Evolutionary conservation across 2,329 filamentous ascomycete species (phyloP).

Genomic region (Phyllosticta citrichinensis): DNA sequence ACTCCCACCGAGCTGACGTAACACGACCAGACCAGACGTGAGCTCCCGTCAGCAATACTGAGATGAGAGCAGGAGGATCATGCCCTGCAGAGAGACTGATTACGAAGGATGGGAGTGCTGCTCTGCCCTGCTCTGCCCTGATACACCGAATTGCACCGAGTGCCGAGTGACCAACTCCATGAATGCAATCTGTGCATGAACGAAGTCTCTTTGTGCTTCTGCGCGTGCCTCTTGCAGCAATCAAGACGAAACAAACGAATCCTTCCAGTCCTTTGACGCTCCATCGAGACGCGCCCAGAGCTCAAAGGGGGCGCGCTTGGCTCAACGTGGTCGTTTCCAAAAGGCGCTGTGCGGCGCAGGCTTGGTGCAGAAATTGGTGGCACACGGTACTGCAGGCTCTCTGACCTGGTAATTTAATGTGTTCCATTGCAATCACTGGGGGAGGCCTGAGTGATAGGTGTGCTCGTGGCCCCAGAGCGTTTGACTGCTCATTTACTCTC

Average conservation of each 20-base stretch:
- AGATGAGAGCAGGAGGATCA: neutral
- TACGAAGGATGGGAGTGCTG: neutral
- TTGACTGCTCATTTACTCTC: neutral
- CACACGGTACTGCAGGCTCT: neutral
- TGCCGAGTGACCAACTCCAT: neutral
- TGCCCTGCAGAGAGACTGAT: neutral
- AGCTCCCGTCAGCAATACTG: neutral
- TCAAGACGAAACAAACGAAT: neutral
- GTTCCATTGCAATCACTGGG: neutral
- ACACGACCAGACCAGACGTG: neutral
- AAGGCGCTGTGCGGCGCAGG: neutral
- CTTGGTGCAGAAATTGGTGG: neutral
- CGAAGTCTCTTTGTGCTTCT: neutral
- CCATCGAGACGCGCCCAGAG: neutral
- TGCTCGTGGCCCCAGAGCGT: neutral
- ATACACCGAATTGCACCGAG: neutral
- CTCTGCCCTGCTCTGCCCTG: neutral
- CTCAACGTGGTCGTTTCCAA: neutral
- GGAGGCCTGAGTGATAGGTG: neutral
- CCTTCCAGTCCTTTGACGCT: neutral
- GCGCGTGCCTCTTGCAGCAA: neutral
- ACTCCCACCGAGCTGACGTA: neutral
- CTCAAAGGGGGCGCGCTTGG: neutral
- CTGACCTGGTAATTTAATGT: neutral
- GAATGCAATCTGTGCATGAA: neutral